Evolutionary conservation across 2,329 filamentous ascomycete genomes (phyloP).

Genomic region (Exserohilum turcica): DNA sequence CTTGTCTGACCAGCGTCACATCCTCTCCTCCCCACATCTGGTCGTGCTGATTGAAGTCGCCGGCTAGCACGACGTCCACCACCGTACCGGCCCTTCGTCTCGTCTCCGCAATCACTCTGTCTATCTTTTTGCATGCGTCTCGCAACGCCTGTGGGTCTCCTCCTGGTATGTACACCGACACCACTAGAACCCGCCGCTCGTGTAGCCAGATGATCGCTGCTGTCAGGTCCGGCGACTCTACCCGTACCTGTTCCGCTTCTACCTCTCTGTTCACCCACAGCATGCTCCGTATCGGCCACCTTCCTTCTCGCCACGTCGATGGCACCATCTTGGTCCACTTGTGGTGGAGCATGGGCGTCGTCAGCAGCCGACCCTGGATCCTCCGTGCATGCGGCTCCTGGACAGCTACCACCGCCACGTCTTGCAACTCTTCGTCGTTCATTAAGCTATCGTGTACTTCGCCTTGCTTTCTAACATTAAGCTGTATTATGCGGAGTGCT

Average conservation of each 20-base stretch:
- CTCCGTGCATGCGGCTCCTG: constrained; percentile 11
- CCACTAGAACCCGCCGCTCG: constrained; percentile 9
- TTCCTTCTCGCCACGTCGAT: constrained; percentile 8
- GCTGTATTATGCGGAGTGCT: too few relatives aligned
- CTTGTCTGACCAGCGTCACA: constrained; percentile 12
- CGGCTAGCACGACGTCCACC: constrained; percentile 16
- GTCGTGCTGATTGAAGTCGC: constrained; percentile 20
- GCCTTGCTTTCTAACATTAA: constrained; percentile 14
- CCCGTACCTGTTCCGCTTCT: constrained; percentile 8
- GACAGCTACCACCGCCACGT: constrained; percentile 6
- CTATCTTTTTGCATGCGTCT: constrained; percentile 4
- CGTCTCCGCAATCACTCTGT: constrained; percentile 1
- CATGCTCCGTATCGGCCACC: constrained; percentile 11
- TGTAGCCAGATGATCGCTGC: constrained; percentile 9
- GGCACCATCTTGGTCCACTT: constrained; percentile 12
- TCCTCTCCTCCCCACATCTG: constrained; percentile 16
- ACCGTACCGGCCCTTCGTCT: constrained; percentile 10
- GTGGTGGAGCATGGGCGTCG: constrained; percentile 9
- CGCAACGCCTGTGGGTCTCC: constrained; percentile 6
- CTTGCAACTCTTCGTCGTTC: constrained; percentile 16
- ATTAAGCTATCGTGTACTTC: constrained; percentile 10
- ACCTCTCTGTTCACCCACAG: constrained; percentile 9
- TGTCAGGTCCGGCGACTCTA: constrained; percentile 11
- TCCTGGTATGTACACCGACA: constrained; percentile 12
- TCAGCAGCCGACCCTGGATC: constrained; percentile 12